Percentiles rank a stretch among this genome's conserved stretches.
Evolutionary conservation across 371 early-diverging fungal species (phyloP).

Genomic region (Circinella umbellata): DNA sequence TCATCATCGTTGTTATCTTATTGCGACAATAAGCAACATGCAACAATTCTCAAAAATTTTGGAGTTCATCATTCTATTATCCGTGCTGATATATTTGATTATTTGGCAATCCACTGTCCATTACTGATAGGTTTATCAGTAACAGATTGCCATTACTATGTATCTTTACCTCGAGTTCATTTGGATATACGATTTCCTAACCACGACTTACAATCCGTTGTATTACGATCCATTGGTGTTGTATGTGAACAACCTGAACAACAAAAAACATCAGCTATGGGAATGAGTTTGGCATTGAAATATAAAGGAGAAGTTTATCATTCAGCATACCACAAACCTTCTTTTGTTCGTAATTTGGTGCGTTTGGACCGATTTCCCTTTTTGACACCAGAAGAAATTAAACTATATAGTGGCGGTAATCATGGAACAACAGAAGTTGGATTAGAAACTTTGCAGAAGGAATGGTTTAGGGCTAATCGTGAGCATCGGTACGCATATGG

Average conservation of each 20-base stretch:
- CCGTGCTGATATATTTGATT: neutral
- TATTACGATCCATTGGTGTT: constrained; percentile 7
- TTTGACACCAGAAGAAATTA: neutral
- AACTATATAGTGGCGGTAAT: no score
- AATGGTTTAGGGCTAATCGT: constrained; percentile 6
- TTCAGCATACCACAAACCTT: constrained; percentile 1
- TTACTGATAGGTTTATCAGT: neutral
- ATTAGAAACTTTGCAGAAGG: constrained; percentile 3
- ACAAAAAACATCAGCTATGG: constrained; percentile 5
- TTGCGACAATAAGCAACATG: neutral
- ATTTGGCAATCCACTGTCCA: neutral
- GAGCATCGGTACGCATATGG: neutral
- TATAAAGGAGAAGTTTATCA: neutral
- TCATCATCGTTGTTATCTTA: neutral
- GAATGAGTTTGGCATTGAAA: constrained; percentile 1
- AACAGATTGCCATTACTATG: constrained; percentile 7
- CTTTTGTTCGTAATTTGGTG: constrained; percentile 1
- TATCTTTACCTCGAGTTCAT: neutral
- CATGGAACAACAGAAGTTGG: no score
- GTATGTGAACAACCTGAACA: constrained; percentile 6
- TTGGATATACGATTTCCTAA: neutral
- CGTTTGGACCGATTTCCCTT: neutral
- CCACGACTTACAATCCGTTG: neutral
- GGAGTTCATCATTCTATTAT: neutral
- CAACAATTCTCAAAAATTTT: constrained; percentile 1